Evolutionary conservation across 2,329 filamentous ascomycete species (phyloP), one percentile per base, ranked within the genome.

Genomic region (Ophiocordyceps australis): DNA sequence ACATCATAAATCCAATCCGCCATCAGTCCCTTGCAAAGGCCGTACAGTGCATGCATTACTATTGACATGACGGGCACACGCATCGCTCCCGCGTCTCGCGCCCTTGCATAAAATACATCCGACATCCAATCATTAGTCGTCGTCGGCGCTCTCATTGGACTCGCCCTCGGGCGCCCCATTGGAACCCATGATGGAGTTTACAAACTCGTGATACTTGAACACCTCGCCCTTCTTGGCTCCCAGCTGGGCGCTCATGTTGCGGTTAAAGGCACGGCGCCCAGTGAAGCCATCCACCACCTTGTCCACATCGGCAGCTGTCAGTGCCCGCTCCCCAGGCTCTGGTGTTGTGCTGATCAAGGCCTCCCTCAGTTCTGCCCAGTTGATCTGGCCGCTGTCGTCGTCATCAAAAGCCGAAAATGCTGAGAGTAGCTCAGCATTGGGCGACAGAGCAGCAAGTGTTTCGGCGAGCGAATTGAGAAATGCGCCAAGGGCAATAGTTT

Each of bases 391-490:
- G 40, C 79, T 89, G 46, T 98, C 89, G 34, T 92, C 83, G 33
- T 92, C 80, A 43, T 98, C 89, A 45, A 95, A 95, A 0, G 89
- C 89, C 3, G 82, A 82, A 38, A 98, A 86, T 0, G 89, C 89
- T 2, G 83, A 86, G 13, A 82, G 57, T 8, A 98, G 64, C 45
- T 98, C 89, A 11, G 71, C 65, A 14, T 72, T 68, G 0, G 79
- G 74, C 1, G 81, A 91, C 12, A 95, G 59, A 0, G 73, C 65
- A 2, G 71, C 68, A 4, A 95, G 59, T 3, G 79, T 65, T 8
- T 69, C 66, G 1, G 85, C 79, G 3, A 98, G 59, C 2, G 74
- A 75, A 43, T 82, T 86, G 14, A 98, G 63, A 45, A 92, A 98
- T 4, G 74, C 69, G 1, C 85, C 80, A 21, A 98, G 69, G 24